Base-by-base conservation (phyloP, 768 basidiomycete genomes). In the Polyporus arcularius region DNA sequence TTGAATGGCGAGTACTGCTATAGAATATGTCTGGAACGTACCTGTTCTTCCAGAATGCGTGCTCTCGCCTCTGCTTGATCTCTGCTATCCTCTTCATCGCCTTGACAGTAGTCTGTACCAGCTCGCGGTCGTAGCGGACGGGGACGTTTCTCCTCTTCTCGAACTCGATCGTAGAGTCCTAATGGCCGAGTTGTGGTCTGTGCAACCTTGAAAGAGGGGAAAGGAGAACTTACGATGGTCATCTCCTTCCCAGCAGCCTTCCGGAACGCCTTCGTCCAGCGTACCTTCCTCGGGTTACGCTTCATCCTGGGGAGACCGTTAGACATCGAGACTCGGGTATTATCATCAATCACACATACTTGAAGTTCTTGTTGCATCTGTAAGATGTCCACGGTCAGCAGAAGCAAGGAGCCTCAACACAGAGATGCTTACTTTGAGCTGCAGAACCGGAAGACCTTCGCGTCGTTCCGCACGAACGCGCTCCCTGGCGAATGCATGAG, bases 291-390 rank as follows among this genome's bases (percentile, higher is more conserved):
- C 47, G 97, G 97, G 78, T 98, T 99, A 41, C 97, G 90, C 80
- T 98, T 98, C 97, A 98, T 98, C 76, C 94, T 96, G 66, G 4
- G 28, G 46, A 56, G 55, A 55, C 28, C 15, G 53, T 35, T 52
- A 30, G 50, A 60, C 35, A 26, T 8, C 18, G 16, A 11, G 49
- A 12, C 41, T 12, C 26, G 26, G 16, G 47, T 40, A 39, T n/a
- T 51, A 55, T 4, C 16, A 10, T 30, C 41, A 30, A 9, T 21
- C 21, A 28, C 26, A 9, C 84, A 65, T 69, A 94, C 94, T 99
- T 99, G 87, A 99, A 99, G 77, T 98, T 99, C 79, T 98, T 98
- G 76, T 98, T 93, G 74, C 97, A 97, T 82, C 93, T 96, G 55
- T 53, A 55, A 15, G 21, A 41, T 5, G 57, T 26, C 68, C 11